Evolutionary conservation across 176 grass and related monocot species (phyloP).

Genomic region (Lolium perenne): DNA sequence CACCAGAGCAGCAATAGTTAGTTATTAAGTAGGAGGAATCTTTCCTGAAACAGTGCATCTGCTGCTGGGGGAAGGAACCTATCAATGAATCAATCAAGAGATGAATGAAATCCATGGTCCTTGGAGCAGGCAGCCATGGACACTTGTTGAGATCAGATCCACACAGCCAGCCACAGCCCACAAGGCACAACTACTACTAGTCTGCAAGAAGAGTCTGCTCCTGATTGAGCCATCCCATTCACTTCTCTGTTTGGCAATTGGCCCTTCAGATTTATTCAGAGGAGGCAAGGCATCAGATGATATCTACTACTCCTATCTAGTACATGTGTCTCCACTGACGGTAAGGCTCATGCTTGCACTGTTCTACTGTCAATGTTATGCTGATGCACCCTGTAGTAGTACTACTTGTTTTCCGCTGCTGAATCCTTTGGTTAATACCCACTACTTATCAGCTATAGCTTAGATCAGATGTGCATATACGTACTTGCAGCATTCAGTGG

Average conservation of each 20-base stretch:
- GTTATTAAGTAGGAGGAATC: constrained; percentile 39
- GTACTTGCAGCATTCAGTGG: constrained; percentile 1
- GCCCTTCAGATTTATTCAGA: not conserved
- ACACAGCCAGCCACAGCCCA: not conserved
- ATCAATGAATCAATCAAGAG: constrained; percentile 11
- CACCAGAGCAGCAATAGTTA: constrained; percentile 49
- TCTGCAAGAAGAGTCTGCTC: constrained; percentile 36
- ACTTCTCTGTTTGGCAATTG: constrained; percentile 22
- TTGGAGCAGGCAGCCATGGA: constrained; percentile 30
- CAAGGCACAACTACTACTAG: not conserved
- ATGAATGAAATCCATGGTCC: constrained; percentile 48
- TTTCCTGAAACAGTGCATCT: constrained; percentile 44
- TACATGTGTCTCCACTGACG: constrained; percentile 34
- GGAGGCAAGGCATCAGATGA: constrained; percentile 42
- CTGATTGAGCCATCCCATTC: constrained; percentile 41
- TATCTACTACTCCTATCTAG: not conserved
- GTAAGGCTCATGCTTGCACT: constrained; percentile 38
- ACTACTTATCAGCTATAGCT: not conserved
- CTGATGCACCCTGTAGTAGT: constrained; percentile 30
- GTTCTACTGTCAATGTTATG: constrained; percentile 12
- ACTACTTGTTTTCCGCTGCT: not conserved
- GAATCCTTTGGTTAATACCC: constrained; percentile 7
- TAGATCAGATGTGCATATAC: not conserved
- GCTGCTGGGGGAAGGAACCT: not conserved
- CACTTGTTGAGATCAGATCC: constrained; percentile 50